phyloP scores from a whole-genome alignment of 306 rosid species.

The Fragaria iinumae region DNA sequence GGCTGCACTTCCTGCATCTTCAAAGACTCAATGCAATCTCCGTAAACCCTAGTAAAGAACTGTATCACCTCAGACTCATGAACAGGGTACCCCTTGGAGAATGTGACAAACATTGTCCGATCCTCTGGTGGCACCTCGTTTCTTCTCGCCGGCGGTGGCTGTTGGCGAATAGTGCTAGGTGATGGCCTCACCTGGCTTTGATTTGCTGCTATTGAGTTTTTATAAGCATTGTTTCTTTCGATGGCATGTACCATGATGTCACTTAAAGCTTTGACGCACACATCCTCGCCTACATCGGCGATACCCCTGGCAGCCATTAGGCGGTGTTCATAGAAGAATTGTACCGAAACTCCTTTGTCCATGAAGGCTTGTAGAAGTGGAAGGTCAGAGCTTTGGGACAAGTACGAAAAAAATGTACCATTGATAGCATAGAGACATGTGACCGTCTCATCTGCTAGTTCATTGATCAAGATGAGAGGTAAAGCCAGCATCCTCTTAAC shows the following conservation, averaged over 20 bases:
- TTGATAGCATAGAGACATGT: slow-evolving; percentile 41
- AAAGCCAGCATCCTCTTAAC: slow-evolving; percentile 35
- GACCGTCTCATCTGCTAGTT: slow-evolving; percentile 58
- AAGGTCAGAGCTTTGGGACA: slow-evolving; percentile 24
- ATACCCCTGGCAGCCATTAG: slow-evolving; percentile 24
- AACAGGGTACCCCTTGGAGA: slow-evolving; percentile 64
- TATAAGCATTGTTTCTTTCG: slow-evolving; percentile 5
- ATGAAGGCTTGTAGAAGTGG: slow-evolving; percentile 45
- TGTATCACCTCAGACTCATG: slow-evolving; percentile 58
- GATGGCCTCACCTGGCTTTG: slow-evolving; percentile 6
- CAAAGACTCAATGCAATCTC: slow-evolving; percentile 59
- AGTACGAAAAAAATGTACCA: neutral
- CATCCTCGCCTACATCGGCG: slow-evolving; percentile 18
- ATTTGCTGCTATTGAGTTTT: neutral
- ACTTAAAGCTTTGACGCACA: slow-evolving; percentile 42
- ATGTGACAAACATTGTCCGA: slow-evolving; percentile 71
- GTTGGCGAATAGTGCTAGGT: neutral
- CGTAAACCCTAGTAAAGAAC: slow-evolving; percentile 34
- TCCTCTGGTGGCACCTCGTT: slow-evolving; percentile 32
- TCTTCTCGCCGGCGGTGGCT: neutral
- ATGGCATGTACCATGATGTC: slow-evolving; percentile 49
- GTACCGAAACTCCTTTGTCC: slow-evolving; percentile 40
- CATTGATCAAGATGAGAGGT: slow-evolving; percentile 48
- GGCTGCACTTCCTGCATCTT: slow-evolving; percentile 56
- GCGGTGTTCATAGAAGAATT: slow-evolving; percentile 28